Evolutionary conservation across 1,284 basidiomycete species (phyloP).

Genomic region (Ceratobasidium sp.): DNA sequence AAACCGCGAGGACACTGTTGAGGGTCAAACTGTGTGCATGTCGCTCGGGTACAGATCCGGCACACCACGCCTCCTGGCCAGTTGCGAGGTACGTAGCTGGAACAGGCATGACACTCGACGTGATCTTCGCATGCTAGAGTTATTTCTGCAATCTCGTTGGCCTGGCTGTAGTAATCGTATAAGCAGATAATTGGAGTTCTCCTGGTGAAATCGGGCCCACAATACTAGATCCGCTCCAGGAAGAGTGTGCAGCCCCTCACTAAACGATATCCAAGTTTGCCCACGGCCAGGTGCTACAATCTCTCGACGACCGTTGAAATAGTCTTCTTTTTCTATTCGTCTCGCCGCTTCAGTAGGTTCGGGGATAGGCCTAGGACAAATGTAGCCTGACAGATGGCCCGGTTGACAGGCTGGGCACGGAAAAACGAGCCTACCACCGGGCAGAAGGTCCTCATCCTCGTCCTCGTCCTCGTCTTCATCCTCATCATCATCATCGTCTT

Average conservation of each 20-base stretch:
- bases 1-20: background rate
- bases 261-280: background rate
- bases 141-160: slow-evolving; percentile 21
- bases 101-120: slow-evolving; percentile 11
- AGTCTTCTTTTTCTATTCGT: slow-evolving; percentile 12
- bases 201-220: background rate
- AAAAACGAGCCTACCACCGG: slow-evolving; percentile 43
- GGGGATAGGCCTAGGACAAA: slow-evolving; percentile 31
- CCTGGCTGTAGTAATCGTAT: background rate
- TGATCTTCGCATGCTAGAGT: slow-evolving; percentile 29
- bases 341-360: slow-evolving; percentile 34
- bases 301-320: slow-evolving; percentile 17
- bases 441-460: slow-evolving; percentile 8
- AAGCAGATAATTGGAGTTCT: too few relatives aligned
- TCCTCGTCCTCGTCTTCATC: slow-evolving; percentile 33
- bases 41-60: background rate
- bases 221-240: background rate
- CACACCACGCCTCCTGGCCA: slow-evolving; percentile 16
- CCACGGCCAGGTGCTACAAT: slow-evolving; percentile 20
- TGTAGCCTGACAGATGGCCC: slow-evolving; percentile 38
- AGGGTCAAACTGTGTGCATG: slow-evolving; percentile 24
- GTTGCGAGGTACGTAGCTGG: slow-evolving; percentile 19
- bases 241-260: slow-evolving; percentile 17
- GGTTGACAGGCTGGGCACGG: slow-evolving; percentile 42
- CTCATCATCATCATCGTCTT: slow-evolving; percentile 34